Conservation (phyloP, 805 yeast species). For the Kodamaea kakaduensis region DNA sequence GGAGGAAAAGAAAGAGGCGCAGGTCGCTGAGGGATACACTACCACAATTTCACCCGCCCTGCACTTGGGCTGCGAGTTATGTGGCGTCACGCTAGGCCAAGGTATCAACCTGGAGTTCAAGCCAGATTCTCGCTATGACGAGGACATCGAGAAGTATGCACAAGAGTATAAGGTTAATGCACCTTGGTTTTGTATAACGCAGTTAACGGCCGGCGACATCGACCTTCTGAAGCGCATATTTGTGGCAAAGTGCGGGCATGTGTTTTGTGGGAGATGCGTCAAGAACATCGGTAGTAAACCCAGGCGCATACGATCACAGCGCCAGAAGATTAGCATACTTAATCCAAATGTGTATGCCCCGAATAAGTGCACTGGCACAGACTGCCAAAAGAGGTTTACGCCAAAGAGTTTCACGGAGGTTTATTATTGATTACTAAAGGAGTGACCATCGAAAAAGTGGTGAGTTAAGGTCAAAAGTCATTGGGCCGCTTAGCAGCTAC, state of each 20-base stretch:
- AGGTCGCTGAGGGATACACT: slow-evolving; percentile 27
- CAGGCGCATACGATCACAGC: slow-evolving; percentile 18
- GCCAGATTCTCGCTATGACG: slow-evolving; percentile 31
- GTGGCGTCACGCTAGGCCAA: slow-evolving; percentile 69
- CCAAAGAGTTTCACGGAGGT: slow-evolving; percentile 52
- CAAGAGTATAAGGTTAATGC: slow-evolving; percentile 41
- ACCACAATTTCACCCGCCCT: slow-evolving; percentile 22
- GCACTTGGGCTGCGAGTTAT: slow-evolving; percentile 48
- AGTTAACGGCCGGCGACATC: slow-evolving; percentile 50
- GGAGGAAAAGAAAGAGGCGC: slow-evolving; percentile 24
- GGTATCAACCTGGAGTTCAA: slow-evolving; percentile 59
- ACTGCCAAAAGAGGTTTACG: slow-evolving; percentile 44
- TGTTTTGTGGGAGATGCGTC: slow-evolving; percentile 82
- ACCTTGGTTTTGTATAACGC: slow-evolving; percentile 58
- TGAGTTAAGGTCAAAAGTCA: no score
- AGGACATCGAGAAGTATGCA: slow-evolving; percentile 22
- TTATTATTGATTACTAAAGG: slow-evolving; percentile 17
- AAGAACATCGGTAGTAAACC: slow-evolving; percentile 53
- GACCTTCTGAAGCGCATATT: slow-evolving; percentile 65
- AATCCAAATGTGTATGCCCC: slow-evolving; percentile 51
- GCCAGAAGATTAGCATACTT: slow-evolving; percentile 21
- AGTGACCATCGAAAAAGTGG: no score
- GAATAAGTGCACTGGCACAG: slow-evolving; percentile 50
- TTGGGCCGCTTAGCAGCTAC: no score
- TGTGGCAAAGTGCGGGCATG: slow-evolving; percentile 73